phyloP scores from a whole-genome alignment of 495 filamentous ascomycete species.

The Clavariopsis aquatica region DNA sequence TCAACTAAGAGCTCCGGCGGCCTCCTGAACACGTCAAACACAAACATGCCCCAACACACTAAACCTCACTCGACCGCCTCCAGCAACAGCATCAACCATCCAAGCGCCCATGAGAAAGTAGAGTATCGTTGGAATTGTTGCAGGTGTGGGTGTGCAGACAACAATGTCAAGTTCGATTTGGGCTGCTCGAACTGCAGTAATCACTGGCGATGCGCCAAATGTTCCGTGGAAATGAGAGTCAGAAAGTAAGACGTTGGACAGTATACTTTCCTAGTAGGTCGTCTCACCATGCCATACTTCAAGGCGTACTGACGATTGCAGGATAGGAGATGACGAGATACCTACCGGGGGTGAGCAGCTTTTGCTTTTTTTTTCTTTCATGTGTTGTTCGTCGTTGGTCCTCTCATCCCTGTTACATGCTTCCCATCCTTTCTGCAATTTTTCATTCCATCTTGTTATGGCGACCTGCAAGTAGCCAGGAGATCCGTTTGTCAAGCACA shows the following conservation, averaged over 20 bases:
- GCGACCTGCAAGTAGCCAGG: no score
- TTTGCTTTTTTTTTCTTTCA: not conserved
- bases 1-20: no score
- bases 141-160: not conserved
- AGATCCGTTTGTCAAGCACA: not conserved
- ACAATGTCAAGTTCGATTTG: not conserved
- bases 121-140: slow-evolving; percentile 12
- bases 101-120: not conserved
- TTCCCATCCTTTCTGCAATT: not conserved
- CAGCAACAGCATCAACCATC: no score
- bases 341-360: no score
- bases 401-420: not conserved
- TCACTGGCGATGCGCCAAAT: not conserved
- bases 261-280: not conserved
- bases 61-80: no score
- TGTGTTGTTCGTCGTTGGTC: not conserved
- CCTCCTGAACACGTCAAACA: not conserved
- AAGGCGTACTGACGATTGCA: not conserved
- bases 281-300: not conserved
- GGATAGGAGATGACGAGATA: not conserved
- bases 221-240: not conserved
- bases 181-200: slow-evolving; percentile 6
- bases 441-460: not conserved
- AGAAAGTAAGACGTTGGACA: not conserved
- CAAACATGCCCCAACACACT: not conserved